Conservation (phyloP, 1,284 basidiomycete genomes). For the Cutaneotrichosporon sp. region DNA sequence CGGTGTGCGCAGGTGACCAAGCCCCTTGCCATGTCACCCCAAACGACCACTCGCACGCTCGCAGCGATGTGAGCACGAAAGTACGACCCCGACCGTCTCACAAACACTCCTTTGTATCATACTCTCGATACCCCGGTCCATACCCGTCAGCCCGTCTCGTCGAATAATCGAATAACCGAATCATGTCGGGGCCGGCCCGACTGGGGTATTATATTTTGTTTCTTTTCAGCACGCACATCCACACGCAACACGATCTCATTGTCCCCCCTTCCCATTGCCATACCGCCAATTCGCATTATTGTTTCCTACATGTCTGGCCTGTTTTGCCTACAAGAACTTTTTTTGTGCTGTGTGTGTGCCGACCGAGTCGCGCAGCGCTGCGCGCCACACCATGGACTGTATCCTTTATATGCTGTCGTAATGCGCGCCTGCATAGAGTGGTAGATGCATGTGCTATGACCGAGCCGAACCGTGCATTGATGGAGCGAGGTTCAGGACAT, state of each 20-base stretch:
- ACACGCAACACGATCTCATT: not conserved
- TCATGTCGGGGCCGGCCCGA: not conserved
- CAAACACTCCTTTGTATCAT: slow-evolving; percentile 3
- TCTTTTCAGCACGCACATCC: not conserved
- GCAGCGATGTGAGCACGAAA: not conserved
- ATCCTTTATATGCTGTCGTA: slow-evolving; percentile 6
- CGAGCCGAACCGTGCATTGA: not conserved
- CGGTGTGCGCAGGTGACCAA: slow-evolving; percentile 1
- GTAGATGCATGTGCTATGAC: slow-evolving; percentile 5
- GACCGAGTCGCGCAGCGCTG: slow-evolving; percentile 2
- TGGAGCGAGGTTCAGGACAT: not conserved
- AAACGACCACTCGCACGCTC: not conserved
- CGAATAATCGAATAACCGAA: not conserved
- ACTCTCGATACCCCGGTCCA: slow-evolving; percentile 1
- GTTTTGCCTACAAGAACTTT: not conserved
- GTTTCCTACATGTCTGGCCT: not conserved
- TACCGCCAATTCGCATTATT: slow-evolving; percentile 4
- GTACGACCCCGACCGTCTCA: not conserved
- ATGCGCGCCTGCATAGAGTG: slow-evolving; percentile 3
- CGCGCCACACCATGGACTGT: slow-evolving; percentile 7
- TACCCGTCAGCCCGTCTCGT: not conserved
- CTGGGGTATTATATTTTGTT: not conserved
- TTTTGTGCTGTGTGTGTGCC: not conserved
- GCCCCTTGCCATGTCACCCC: not conserved
- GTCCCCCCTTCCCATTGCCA: no score